phyloP scores from a whole-genome alignment of 148 eudicot genomes.

The Silene latifolia region DNA sequence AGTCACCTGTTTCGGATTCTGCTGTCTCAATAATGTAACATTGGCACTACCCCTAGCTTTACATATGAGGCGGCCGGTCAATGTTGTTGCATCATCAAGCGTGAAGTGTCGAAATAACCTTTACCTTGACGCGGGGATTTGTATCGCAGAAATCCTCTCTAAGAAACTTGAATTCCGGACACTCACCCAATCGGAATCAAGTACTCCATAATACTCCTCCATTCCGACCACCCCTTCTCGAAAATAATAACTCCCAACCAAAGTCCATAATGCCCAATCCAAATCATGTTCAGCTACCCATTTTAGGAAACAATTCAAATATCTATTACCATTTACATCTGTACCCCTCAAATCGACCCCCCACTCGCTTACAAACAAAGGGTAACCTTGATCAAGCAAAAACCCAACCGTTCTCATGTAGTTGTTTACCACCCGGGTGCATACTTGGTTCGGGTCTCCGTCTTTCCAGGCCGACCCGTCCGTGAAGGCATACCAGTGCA shows the following conservation, averaged over 20 bases:
- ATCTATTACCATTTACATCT: slow-evolving; percentile 70
- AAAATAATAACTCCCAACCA: slow-evolving; percentile 70
- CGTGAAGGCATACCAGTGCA: slow-evolving; percentile 72
- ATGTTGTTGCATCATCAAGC: not conserved
- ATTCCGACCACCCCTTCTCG: slow-evolving; percentile 59
- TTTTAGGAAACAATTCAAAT: slow-evolving; percentile 64
- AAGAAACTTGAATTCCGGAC: slow-evolving; percentile 57
- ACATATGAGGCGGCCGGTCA: not conserved
- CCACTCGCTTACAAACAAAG: slow-evolving; percentile 82
- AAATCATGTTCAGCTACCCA: slow-evolving; percentile 71
- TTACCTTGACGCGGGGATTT: slow-evolving; percentile 69
- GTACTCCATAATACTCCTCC: slow-evolving; percentile 65
- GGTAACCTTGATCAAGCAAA: slow-evolving; percentile 58
- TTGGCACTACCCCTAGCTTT: too few relatives aligned
- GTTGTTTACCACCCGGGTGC: slow-evolving; percentile 36
- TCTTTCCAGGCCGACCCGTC: slow-evolving; percentile 54
- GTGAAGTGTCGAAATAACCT: not conserved
- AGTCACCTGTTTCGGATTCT: not conserved
- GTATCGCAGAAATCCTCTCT: slow-evolving; percentile 51
- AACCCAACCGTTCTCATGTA: slow-evolving; percentile 44
- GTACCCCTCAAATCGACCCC: slow-evolving; percentile 69
- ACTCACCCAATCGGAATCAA: slow-evolving; percentile 50
- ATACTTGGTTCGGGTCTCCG: slow-evolving; percentile 67
- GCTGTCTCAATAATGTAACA: too few relatives aligned
- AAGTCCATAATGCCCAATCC: slow-evolving; percentile 88